These are phyloP conservation scores for Tuber microsphaerosporum DNA, from an alignment of 495 filamentous ascomycete genomes.

Conservation along the genomic window DNA sequence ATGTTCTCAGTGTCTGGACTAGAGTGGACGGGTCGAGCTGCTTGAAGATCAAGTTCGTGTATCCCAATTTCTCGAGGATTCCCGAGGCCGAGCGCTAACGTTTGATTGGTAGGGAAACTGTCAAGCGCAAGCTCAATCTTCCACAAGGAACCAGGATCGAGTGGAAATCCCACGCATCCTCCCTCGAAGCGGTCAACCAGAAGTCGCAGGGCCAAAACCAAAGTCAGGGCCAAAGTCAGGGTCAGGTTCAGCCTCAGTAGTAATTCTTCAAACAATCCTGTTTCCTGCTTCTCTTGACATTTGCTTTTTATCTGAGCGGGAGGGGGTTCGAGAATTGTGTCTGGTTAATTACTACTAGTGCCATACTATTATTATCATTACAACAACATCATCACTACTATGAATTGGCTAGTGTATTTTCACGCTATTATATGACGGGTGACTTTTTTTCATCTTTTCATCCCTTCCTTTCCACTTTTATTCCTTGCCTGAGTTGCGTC, in stretches of 20 bases:
- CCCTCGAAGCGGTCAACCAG: slow-evolving; percentile 40
- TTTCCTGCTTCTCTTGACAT: background rate
- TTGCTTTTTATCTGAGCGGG: background rate
- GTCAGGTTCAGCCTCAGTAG: background rate
- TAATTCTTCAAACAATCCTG: background rate
- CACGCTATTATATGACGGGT: background rate
- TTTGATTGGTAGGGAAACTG: slow-evolving; percentile 64
- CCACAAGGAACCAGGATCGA: slow-evolving; percentile 82
- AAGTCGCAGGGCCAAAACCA: slow-evolving; percentile 27
- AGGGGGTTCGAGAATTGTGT: slow-evolving; percentile 1
- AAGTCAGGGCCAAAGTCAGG: background rate
- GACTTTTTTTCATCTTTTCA: background rate
- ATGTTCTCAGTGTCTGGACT: slow-evolving; percentile 96
- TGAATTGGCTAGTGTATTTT: slow-evolving; percentile 1
- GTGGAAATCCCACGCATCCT: slow-evolving; percentile 81
- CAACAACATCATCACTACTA: background rate
- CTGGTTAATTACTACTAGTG: slow-evolving; percentile 1
- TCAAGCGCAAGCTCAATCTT: slow-evolving; percentile 78
- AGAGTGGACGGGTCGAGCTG: slow-evolving; percentile 83
- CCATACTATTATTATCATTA: slow-evolving; percentile 1
- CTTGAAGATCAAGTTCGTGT: slow-evolving; percentile 84
- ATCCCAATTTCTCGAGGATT: slow-evolving; percentile 1
- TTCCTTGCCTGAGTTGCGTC: background rate
- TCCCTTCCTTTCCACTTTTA: background rate
- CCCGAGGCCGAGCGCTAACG: background rate